Evolutionary conservation across 345 rosid genomes (phyloP).

Genomic region (Sisymbrium irio): DNA sequence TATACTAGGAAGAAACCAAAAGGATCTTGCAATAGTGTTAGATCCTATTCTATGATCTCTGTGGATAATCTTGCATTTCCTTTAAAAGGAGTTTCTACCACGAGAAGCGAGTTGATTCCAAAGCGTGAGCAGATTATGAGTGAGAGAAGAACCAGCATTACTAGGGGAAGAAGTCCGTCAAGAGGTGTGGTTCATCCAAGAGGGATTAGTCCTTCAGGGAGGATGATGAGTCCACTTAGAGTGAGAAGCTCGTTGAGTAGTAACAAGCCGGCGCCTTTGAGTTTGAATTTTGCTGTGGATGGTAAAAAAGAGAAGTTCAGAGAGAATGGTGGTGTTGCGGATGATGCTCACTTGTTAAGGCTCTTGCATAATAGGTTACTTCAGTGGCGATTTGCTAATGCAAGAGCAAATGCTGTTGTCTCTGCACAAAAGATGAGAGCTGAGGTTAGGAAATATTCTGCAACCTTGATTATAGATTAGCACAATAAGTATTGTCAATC

Average conservation of each 20-base stretch:
- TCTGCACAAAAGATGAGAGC: slow-evolving; percentile 55
- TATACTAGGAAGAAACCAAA: slow-evolving; percentile 47
- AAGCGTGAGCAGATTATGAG: slow-evolving; percentile 38
- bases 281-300: slow-evolving; percentile 68
- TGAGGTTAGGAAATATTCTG: slow-evolving; percentile 54
- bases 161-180: slow-evolving; percentile 59
- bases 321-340: slow-evolving; percentile 47
- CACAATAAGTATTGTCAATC: background rate
- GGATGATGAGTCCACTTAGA: slow-evolving; percentile 48
- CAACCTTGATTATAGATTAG: background rate
- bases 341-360: slow-evolving; percentile 69
- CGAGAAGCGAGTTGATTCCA: slow-evolving; percentile 57
- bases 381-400: slow-evolving; percentile 88
- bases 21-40: slow-evolving; percentile 45
- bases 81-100: slow-evolving; percentile 49
- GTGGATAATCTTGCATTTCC: slow-evolving; percentile 55
- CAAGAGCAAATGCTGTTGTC: slow-evolving; percentile 60
- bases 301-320: slow-evolving; percentile 59
- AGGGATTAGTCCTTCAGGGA: slow-evolving; percentile 34
- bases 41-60: slow-evolving; percentile 8
- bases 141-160: too few relatives aligned
- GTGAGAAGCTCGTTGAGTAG: slow-evolving; percentile 45
- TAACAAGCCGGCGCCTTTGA: slow-evolving; percentile 46
- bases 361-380: slow-evolving; percentile 66
- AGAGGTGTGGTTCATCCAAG: slow-evolving; percentile 30